A percentile compares a stretch with the other conserved stretches of the same genome.
These are phyloP conservation scores for Chenopodium formosanum DNA, from an alignment of 148 eudicot species.

Conservation along the genomic window DNA sequence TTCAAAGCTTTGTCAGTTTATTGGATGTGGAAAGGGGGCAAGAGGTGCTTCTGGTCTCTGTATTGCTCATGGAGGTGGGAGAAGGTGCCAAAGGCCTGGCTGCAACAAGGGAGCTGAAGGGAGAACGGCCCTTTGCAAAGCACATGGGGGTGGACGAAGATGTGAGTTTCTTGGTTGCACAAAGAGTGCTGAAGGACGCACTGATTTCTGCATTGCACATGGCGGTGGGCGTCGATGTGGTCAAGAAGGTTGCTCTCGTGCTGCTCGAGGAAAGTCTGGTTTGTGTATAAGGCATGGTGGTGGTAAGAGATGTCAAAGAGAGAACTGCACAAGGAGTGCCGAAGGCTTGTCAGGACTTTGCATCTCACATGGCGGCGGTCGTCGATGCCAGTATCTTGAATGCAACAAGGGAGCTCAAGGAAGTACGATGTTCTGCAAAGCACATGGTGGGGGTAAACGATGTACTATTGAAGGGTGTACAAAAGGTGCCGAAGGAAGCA, in stretches of 20 bases:
- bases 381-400: slow-evolving; percentile 73
- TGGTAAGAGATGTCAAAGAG: slow-evolving; percentile 89
- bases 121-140: slow-evolving; percentile 93
- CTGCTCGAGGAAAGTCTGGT: slow-evolving; percentile 93
- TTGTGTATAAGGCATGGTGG: slow-evolving; percentile 96
- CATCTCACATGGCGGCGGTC: slow-evolving; percentile 97
- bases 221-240: slow-evolving; percentile 94
- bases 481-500: slow-evolving; percentile 97
- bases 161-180: slow-evolving; percentile 87
- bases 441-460: slow-evolving; percentile 96
- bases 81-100: slow-evolving; percentile 85
- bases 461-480: slow-evolving; percentile 76
- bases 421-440: slow-evolving; percentile 96
- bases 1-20: slow-evolving; percentile 70
- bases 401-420: slow-evolving; percentile 97
- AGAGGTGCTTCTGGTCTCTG: slow-evolving; percentile 97
- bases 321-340: slow-evolving; percentile 84
- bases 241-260: slow-evolving; percentile 75
- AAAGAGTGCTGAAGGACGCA: slow-evolving; percentile 93
- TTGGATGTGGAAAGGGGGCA: slow-evolving; percentile 88
- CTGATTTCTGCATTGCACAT: slow-evolving; percentile 89
- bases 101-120: slow-evolving; percentile 99
- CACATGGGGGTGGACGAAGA: slow-evolving; percentile 96
- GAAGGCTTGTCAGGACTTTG: slow-evolving; percentile 97
- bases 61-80: slow-evolving; percentile 98